Percentiles rank a stretch among this genome's conserved stretches.
These are phyloP conservation scores for Westerdykella aurantiaca DNA, from an alignment of 2,329 filamentous ascomycete species.

Conservation along the genomic window DNA sequence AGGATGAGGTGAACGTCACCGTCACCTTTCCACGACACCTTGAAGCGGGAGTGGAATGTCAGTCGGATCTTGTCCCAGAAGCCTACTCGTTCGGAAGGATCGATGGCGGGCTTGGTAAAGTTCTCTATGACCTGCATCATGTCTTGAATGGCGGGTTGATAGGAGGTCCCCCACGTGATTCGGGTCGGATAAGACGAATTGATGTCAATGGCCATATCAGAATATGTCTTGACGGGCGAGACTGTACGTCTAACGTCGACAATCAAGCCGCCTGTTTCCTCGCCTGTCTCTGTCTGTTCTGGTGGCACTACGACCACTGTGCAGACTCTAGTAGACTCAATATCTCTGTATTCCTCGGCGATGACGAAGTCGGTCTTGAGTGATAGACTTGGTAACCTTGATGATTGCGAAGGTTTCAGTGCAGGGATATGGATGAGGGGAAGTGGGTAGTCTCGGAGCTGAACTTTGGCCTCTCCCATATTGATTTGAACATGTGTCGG, in stretches of 20 bases:
- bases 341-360: conserved; percentile 82
- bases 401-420: conserved; percentile 72
- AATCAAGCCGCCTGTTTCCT: conserved; percentile 62
- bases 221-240: conserved; percentile 93
- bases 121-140: conserved; percentile 99
- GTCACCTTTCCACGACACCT: conserved; percentile 87
- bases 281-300: conserved; percentile 49
- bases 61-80: conserved; percentile 99
- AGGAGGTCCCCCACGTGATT: conserved; percentile 95
- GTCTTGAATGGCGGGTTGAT: conserved; percentile 95
- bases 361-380: conserved; percentile 90
- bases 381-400: conserved; percentile 72
- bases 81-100: conserved; percentile 86
- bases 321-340: conserved; percentile 73
- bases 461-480: conserved; percentile 84
- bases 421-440: conserved; percentile 86
- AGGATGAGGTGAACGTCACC: conserved; percentile 91
- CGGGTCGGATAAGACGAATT: conserved; percentile 88
- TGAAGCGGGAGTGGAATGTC: conserved; percentile 86
- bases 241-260: conserved; percentile 88
- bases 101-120: conserved; percentile 91
- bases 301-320: conserved; percentile 79
- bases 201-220: conserved; percentile 84
- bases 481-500: conserved; percentile 85
- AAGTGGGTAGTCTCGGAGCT: conserved; percentile 85